Evolutionary conservation across 176 grass and related monocot species (phyloP).

Genomic region (Oryza coarctata): DNA sequence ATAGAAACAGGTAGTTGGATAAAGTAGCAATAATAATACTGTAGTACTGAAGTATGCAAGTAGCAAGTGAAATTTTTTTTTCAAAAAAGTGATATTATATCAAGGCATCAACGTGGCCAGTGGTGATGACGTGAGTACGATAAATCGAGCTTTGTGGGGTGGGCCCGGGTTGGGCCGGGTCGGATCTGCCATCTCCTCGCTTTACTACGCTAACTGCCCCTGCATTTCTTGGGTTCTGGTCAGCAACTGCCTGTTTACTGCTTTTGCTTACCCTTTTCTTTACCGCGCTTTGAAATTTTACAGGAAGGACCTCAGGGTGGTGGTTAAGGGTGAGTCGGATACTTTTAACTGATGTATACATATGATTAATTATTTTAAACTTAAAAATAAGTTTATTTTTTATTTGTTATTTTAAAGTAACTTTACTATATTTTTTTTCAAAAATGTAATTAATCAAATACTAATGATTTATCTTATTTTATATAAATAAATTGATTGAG

Average conservation of each 20-base stretch:
- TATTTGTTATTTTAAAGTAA: no score
- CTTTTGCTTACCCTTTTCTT: conserved; percentile 30
- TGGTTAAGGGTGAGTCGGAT: no score
- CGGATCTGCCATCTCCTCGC: not conserved
- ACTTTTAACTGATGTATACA: no score
- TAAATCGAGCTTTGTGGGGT: conserved; percentile 31
- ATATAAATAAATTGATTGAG: no score
- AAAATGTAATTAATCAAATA: no score
- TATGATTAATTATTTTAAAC: no score
- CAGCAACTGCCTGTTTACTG: not conserved
- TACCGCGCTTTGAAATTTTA: not conserved
- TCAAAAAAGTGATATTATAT: not conserved
- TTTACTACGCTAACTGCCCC: not conserved
- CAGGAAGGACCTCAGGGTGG: not conserved
- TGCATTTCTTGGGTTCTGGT: not conserved
- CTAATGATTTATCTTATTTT: no score
- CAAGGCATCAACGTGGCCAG: not conserved
- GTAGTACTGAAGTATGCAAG: not conserved
- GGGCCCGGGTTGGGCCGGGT: conserved; percentile 6
- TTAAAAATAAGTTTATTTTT: no score
- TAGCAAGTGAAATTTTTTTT: no score
- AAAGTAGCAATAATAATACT: not conserved
- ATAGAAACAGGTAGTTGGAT: not conserved
- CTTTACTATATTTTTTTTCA: no score
- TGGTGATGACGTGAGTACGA: not conserved